phyloP scores from a whole-genome alignment of 139 green algal species.

The Volvox reticuliferus region DNA sequence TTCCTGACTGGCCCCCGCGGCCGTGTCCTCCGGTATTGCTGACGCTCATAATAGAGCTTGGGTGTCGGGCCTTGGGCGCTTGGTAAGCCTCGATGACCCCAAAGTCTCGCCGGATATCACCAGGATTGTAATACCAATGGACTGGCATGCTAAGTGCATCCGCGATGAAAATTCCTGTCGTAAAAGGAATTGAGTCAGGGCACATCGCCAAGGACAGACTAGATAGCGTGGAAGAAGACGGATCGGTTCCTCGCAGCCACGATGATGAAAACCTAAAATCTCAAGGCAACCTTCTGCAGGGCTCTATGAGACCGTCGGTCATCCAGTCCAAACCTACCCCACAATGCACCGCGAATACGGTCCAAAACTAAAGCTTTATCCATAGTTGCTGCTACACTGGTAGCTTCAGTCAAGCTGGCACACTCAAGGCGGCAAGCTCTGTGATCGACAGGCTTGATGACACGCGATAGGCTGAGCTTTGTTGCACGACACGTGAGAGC shows the following conservation, averaged over 20 bases:
- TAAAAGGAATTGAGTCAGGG: background rate
- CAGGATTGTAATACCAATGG: conserved; percentile 71
- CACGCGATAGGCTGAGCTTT: background rate
- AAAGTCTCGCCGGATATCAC: conserved; percentile 61
- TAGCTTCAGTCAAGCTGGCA: conserved; percentile 3
- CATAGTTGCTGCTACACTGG: background rate
- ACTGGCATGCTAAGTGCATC: conserved; percentile 75
- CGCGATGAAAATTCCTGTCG: conserved; percentile 64
- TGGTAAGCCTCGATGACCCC: conserved; percentile 59
- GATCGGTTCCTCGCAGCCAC: too few species aligned
- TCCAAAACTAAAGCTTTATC: conserved; percentile 46
- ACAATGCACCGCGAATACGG: conserved; percentile 56
- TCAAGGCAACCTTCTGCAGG: too few species aligned
- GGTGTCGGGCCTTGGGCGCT: conserved; percentile 59
- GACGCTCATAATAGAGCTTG: conserved; percentile 73
- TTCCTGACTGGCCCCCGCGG: conserved; percentile 65
- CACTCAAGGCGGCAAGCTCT: background rate
- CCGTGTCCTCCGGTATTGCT: conserved; percentile 76
- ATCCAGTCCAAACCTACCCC: conserved; percentile 29
- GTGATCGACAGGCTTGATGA: background rate
- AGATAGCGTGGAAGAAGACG: too few species aligned
- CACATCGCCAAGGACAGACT: too few species aligned
- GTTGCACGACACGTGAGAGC: background rate
- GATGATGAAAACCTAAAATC: too few species aligned
- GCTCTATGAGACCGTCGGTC: too few species aligned